These are phyloP conservation scores for Pisolithus tinctorius DNA, from an alignment of 768 basidiomycete genomes.

Conservation along the genomic window DNA sequence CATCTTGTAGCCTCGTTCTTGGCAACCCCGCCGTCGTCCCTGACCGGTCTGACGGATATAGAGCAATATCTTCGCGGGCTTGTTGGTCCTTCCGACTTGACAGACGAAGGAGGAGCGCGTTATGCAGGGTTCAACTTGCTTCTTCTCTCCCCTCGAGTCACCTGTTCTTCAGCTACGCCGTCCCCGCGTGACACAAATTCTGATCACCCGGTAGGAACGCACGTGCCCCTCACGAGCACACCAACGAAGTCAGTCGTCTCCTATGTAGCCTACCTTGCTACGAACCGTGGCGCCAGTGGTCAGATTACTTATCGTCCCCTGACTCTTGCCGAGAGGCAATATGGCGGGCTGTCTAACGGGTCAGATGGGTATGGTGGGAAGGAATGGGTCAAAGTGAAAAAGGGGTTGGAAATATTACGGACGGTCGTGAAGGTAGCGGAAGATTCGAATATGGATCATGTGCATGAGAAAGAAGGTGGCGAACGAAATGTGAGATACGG, in stretches of 20 bases:
- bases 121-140: constrained; percentile 83
- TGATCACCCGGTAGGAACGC: too few species aligned
- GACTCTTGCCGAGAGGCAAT: constrained; percentile 38
- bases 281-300: constrained; percentile 69
- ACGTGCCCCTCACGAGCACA: neutral
- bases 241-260: constrained; percentile 28
- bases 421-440: neutral
- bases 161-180: neutral
- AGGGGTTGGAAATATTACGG: constrained; percentile 35
- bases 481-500: too few species aligned
- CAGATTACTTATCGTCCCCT: constrained; percentile 47
- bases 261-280: constrained; percentile 53
- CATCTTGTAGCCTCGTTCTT: constrained; percentile 63
- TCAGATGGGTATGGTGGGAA: constrained; percentile 55
- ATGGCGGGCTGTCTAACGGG: constrained; percentile 70
- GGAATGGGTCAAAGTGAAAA: constrained; percentile 69
- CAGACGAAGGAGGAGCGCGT: neutral
- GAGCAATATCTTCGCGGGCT: constrained; percentile 42
- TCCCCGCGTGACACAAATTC: too few species aligned
- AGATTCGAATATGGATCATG: neutral
- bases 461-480: too few species aligned
- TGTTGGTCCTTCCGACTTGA: constrained; percentile 11
- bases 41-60: constrained; percentile 25
- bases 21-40: constrained; percentile 39
- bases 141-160: constrained; percentile 36